A percentile compares a stretch with the other conserved stretches of the same genome.
These are phyloP conservation scores for Xanthoconium stramineum DNA, from an alignment of 768 basidiomycete species.

Conservation along the genomic window DNA sequence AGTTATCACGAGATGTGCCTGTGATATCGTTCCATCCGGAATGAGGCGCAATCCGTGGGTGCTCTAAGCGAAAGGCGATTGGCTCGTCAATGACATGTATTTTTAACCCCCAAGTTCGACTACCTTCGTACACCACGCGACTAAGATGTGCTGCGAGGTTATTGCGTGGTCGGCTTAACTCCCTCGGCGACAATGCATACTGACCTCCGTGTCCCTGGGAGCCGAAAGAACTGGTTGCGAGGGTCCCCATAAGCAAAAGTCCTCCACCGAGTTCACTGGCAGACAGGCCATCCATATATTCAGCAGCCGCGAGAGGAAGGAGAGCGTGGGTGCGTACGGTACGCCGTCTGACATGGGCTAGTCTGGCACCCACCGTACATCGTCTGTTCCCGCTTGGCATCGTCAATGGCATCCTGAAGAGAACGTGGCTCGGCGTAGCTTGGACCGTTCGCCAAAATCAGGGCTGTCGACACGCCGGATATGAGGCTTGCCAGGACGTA, in stretches of 20 bases:
- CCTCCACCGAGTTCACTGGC: constrained; percentile 54
- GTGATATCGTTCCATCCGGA: constrained; percentile 66
- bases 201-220: constrained; percentile 63
- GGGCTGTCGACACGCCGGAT: constrained; percentile 17
- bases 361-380: constrained; percentile 68
- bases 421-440: constrained; percentile 46
- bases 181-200: constrained; percentile 11
- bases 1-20: constrained; percentile 67
- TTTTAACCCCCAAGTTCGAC: constrained; percentile 3
- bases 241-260: constrained; percentile 54
- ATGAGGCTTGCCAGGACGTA: constrained; percentile 21
- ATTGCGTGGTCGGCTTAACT: constrained; percentile 14
- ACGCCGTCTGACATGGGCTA: constrained; percentile 62
- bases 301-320: not conserved
- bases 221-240: constrained; percentile 50
- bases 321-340: constrained; percentile 37
- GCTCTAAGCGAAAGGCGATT: constrained; percentile 31
- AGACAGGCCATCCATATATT: not conserved
- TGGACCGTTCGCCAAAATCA: constrained; percentile 13
- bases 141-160: constrained; percentile 39
- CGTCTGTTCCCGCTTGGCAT: constrained; percentile 54
- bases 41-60: constrained; percentile 65
- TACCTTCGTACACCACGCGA: constrained; percentile 53
- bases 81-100: not conserved
- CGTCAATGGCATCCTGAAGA: constrained; percentile 45